Conservation (phyloP, 2,329 filamentous ascomycete species). For the Calonectria fujianensis region DNA sequence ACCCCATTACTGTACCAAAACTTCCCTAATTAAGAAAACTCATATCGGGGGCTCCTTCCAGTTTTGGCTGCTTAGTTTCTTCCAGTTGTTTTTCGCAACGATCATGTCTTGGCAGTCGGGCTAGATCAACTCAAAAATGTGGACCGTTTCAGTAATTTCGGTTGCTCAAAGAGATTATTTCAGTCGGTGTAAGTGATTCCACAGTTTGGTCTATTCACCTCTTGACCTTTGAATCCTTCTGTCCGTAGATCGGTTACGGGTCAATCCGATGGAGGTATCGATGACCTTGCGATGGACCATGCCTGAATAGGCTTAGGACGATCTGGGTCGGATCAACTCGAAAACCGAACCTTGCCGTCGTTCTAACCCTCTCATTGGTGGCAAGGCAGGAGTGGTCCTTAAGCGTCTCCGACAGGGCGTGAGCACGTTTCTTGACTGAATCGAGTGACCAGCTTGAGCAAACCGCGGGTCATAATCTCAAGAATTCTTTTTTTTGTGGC, state of each 20-base stretch:
- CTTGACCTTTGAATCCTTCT: not conserved
- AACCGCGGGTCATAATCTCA: not conserved
- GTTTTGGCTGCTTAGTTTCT: not conserved
- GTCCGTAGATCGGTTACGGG: not conserved
- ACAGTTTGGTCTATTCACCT: not conserved
- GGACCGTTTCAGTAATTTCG: not conserved
- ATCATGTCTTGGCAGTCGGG: not conserved
- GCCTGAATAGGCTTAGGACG: not conserved
- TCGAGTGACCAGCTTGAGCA: not conserved
- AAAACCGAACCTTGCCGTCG: not conserved
- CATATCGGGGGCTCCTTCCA: not conserved
- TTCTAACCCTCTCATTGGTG: not conserved
- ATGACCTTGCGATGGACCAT: not conserved
- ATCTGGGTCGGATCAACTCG: not conserved
- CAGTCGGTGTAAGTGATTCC: not conserved
- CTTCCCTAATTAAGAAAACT: not conserved
- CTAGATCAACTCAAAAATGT: not conserved
- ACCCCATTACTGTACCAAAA: not conserved
- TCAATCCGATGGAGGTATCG: not conserved
- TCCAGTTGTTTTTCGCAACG: not conserved
- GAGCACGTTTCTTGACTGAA: not conserved
- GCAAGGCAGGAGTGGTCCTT: not conserved
- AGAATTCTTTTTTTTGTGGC: not conserved
- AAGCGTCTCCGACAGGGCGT: conserved; percentile 9
- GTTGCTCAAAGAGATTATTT: not conserved